Conservation (phyloP, 106 monocot genomes). For the Apostasia shenzhenica region DNA sequence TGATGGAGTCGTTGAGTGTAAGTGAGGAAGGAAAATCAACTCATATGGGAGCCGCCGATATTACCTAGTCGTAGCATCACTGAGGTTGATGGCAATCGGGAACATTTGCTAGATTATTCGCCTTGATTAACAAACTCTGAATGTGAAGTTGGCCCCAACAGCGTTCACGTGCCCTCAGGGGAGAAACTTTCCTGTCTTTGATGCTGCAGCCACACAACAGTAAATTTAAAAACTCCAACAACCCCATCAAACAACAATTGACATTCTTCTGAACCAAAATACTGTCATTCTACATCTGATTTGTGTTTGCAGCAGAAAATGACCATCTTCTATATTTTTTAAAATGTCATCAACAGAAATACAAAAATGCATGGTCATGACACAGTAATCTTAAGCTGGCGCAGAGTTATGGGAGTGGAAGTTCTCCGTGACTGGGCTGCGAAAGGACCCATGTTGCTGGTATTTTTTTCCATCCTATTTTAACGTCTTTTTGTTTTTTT, state of each 20-base stretch:
- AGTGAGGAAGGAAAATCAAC: conserved; percentile 88
- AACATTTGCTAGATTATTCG: conserved; percentile 93
- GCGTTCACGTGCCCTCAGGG: conserved; percentile 77
- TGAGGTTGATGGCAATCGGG: conserved; percentile 94
- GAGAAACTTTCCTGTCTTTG: conserved; percentile 87
- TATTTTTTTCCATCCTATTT: too few relatives aligned
- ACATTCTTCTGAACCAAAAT: too few relatives aligned
- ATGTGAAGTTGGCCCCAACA: conserved; percentile 88
- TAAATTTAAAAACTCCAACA: conserved; percentile 11
- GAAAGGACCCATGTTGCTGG: conserved; percentile 80
- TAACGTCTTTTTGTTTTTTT: too few relatives aligned
- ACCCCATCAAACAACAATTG: too few relatives aligned
- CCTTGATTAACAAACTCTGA: conserved; percentile 79
- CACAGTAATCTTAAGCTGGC: conserved; percentile 80
- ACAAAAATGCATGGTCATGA: conserved; percentile 72
- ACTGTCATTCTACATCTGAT: too few relatives aligned
- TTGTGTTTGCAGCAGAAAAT: too few relatives aligned
- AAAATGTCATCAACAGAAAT: conserved; percentile 56
- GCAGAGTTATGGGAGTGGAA: conserved; percentile 91
- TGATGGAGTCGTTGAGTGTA: conserved; percentile 66
- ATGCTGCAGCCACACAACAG: conserved; percentile 92
- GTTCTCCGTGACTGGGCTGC: conserved; percentile 97
- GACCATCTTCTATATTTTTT: too few relatives aligned
- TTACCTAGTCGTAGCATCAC: conserved; percentile 90
- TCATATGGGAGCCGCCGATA: conserved; percentile 90